A percentile compares a stretch with the other conserved stretches of the same genome.
phyloP scores from a whole-genome alignment of 2,329 filamentous ascomycete species.

The Aspergillus neotritici region DNA sequence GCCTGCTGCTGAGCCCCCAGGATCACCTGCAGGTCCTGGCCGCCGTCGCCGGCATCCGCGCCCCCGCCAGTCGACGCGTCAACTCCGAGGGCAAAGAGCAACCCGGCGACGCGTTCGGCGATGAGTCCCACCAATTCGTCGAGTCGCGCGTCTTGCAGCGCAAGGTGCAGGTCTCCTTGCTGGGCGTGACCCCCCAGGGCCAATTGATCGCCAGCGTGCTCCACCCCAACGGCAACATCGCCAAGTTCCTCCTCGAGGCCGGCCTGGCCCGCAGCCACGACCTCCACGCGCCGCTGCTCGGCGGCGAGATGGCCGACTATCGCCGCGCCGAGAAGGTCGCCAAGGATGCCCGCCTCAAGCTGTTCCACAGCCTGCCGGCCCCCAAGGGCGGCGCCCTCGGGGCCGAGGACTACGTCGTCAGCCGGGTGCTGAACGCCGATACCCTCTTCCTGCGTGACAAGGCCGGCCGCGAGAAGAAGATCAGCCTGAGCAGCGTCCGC shows the following conservation, averaged over 20 bases:
- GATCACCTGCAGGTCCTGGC: constrained; percentile 87
- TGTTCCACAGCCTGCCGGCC: constrained; percentile 76
- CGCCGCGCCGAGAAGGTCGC: constrained; percentile 82
- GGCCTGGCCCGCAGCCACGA: constrained; percentile 91
- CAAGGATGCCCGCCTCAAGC: constrained; percentile 66
- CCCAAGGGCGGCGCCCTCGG: constrained; percentile 55
- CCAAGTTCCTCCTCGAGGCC: constrained; percentile 80
- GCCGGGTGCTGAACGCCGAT: constrained; percentile 80
- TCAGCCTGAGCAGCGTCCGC: constrained; percentile 87
- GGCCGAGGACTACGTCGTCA: constrained; percentile 74
- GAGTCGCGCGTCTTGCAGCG: constrained; percentile 82
- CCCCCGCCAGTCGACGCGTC: constrained; percentile 81
- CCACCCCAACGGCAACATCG: constrained; percentile 88
- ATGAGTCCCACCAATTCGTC: constrained; percentile 82
- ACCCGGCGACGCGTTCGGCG: constrained; percentile 80
- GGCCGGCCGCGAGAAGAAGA: constrained; percentile 76
- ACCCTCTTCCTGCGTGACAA: constrained; percentile 83
- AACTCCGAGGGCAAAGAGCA: constrained; percentile 75
- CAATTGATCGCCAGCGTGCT: constrained; percentile 83
- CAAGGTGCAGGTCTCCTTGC: constrained; percentile 71
- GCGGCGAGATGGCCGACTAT: constrained; percentile 77
- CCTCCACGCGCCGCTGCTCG: constrained; percentile 89
- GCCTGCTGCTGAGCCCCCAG: constrained; percentile 71
- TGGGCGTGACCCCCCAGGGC: constrained; percentile 83
- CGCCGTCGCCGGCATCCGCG: constrained; percentile 79